Evolutionary conservation across 805 yeast genomes (phyloP), one percentile per base, ranked within the genome.

Genomic region (Priceomyces castillae): DNA sequence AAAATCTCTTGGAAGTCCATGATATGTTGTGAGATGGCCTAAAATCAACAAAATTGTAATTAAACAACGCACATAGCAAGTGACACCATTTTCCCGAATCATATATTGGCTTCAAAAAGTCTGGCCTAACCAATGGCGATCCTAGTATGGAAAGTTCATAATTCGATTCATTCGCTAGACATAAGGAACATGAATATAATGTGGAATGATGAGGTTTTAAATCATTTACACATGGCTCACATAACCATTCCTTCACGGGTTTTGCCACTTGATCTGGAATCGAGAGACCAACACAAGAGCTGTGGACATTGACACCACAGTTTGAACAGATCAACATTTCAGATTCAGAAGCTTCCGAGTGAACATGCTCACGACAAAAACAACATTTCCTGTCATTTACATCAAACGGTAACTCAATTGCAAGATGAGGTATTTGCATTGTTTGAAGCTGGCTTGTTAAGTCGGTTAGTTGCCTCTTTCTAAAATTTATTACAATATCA

Each of bases 151-250:
- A 67, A 11, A 69, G 58, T 47, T 73, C 81, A 47, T 69, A 66
- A 50, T 77, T 76, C 15, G 65, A 54, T 37, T 79, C 85, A 34
- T 76, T 70, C 0, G 79, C 73, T 34, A 68, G 61, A 60, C 97
- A 90, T n/a, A 89, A 56, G 12, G 70, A 64, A 59, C 97, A 89
- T 2, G 74, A 62, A 55, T 85, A 83, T 16, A 74, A 65, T 0
- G 82, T 76, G 2, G 81, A 72, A 30, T 71, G 67, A 2, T 74
- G 49, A 0, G 94, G 92, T 47, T 78, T 77, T 40, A 80, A 58
- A 39, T 81, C 84, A 56, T 88, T 87, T 3, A 81, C 71, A 57
- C 97, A 90, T 1, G 81, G 72, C 52, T 88, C 95, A 64, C 97
- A 90, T 19, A 73, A 65, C 97, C 97, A 89, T 43, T 74, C 75